Percentiles rank a stretch among this genome's conserved stretches.
Conservation (phyloP, 257 asterid genomes). For the Forsythia suspensa region DNA sequence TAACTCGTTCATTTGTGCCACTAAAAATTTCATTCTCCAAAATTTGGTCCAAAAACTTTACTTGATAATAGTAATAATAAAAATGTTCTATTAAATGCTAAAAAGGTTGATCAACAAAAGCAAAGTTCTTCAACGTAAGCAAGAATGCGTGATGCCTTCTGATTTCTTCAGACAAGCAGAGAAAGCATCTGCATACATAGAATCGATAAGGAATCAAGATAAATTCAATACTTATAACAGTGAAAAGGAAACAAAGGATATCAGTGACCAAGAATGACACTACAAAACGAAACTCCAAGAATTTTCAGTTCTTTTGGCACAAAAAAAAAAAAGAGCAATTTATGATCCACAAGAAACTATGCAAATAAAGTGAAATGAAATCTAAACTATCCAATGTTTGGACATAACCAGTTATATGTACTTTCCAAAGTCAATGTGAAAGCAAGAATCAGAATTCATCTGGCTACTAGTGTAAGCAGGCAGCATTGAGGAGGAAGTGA, state of each 20-base stretch:
- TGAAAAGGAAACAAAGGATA: background rate
- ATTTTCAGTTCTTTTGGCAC: no score
- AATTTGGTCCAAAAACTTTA: background rate
- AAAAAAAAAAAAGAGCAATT: background rate
- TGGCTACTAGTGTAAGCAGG: background rate
- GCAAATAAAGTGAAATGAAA: background rate
- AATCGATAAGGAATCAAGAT: background rate
- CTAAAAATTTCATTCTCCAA: background rate
- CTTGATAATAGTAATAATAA: background rate
- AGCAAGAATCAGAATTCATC: background rate
- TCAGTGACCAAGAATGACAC: background rate
- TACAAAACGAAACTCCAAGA: background rate
- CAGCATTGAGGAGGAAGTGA: background rate
- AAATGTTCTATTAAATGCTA: slow-evolving; percentile 29
- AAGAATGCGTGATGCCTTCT: slow-evolving; percentile 12
- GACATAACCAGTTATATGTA: background rate
- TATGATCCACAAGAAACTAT: background rate
- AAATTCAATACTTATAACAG: background rate
- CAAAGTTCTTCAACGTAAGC: slow-evolving; percentile 19
- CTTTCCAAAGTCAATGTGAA: no score
- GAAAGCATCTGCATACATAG: background rate
- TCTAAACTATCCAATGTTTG: background rate
- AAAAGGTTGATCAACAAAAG: slow-evolving; percentile 10
- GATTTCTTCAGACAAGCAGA: slow-evolving; percentile 25
- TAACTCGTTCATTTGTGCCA: background rate